Evolutionary conservation across 306 rosid genomes (phyloP), one percentile per base, ranked within the genome.

Genomic region (Cucumis sativus): DNA sequence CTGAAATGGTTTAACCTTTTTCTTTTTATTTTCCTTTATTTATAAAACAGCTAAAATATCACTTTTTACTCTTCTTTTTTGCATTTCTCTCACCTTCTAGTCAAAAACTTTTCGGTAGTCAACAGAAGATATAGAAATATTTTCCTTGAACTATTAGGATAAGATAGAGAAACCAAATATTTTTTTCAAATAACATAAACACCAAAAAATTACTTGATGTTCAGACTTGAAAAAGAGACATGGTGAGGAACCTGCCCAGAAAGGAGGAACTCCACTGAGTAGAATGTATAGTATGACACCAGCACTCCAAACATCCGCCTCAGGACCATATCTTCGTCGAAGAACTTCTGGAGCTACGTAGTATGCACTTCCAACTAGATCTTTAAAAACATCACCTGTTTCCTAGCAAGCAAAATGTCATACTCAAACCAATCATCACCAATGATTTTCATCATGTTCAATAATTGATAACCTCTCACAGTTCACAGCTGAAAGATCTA

Each of bases 281-380:
- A 95, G 87, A 88, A 95, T 95, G 84, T 90, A 95, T 25, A 95
- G 82, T 77, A 95, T 95, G 59, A 95, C 84, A 6, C 98, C 98
- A 4, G 96, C 96, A 82, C 98, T 92, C 98, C 98, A 95, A 87
- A 90, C 86, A 86, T 95, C 98, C 79, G 93, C 92, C 83, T 92
- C 97, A 7, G 89, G 88, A 49, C 97, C 98, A 77, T 95, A 95
- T 43, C 81, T 82, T 78, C 85, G 86, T n/a, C 90, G 92, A 55
- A 95, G 81, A 77, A 95, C 96, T 83, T 95, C 98, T 8, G 98
- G 98, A 75, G 98, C 97, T 82, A 95, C 97, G 79, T 95, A 95
- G 78, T 90, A 95, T 41, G 98, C 97, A 87, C 98, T 95, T 60
- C 98, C 98, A 78, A 92, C 98, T 30, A 95, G 89, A 86, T 95